Evolutionary conservation across 495 filamentous ascomycete genomes (phyloP).

Genomic region (Parathielavia appendiculata): DNA sequence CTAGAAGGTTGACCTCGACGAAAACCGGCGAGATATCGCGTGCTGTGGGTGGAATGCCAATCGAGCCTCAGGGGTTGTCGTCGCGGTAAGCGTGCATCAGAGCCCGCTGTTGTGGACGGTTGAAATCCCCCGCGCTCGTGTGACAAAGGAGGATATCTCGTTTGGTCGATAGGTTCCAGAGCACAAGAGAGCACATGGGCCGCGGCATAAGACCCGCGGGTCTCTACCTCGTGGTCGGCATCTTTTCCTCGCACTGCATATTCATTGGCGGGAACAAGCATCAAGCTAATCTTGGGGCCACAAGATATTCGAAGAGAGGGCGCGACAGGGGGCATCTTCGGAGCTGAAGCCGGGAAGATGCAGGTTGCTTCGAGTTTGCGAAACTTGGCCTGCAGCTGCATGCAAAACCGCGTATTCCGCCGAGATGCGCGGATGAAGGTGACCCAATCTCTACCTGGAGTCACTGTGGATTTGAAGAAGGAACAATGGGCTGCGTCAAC

Average conservation of each 20-base stretch:
- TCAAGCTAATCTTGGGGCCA: neutral
- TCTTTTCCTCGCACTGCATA: slow-evolving; percentile 4
- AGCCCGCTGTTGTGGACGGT: neutral
- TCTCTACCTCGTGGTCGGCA: neutral
- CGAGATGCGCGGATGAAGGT: neutral
- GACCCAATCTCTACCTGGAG: neutral
- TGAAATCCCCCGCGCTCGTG: neutral
- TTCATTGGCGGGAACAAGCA: slow-evolving; percentile 4
- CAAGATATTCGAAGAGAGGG: neutral
- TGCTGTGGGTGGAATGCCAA: no score
- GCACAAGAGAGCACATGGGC: neutral
- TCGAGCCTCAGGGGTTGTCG: no score
- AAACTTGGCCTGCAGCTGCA: neutral
- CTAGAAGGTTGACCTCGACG: no score
- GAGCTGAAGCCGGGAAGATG: neutral
- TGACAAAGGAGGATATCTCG: neutral
- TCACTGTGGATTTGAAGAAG: no score
- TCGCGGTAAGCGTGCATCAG: neutral
- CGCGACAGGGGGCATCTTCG: neutral
- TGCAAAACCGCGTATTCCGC: neutral
- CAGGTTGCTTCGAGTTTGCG: neutral
- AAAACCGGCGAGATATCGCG: no score
- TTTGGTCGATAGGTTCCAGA: neutral
- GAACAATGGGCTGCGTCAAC: no score
- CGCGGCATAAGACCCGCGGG: neutral